Conservation (phyloP, 2,329 filamentous ascomycete genomes). For the Alternaria atra region DNA sequence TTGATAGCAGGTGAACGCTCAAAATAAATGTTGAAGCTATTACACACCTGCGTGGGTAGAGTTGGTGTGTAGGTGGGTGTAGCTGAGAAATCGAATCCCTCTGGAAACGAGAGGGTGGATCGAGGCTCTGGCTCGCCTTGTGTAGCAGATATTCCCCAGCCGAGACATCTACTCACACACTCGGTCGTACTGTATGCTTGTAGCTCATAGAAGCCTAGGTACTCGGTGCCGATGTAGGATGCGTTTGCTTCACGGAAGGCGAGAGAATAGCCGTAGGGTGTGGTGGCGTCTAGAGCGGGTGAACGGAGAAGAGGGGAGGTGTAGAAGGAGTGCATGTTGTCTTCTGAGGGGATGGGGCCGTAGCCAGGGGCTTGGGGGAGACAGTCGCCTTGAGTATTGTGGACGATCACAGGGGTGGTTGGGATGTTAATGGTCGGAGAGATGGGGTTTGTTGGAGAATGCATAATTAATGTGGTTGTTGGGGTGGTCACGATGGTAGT, state of each 20-base stretch:
- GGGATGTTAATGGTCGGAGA: not conserved
- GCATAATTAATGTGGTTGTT: not conserved
- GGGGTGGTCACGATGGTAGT: not conserved
- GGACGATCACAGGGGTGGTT: not conserved
- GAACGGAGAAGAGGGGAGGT: not conserved
- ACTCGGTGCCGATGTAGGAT: not conserved
- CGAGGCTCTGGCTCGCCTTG: not conserved
- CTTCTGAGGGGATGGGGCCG: not conserved
- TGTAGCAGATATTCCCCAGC: not conserved
- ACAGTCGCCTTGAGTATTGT: constrained; percentile 6
- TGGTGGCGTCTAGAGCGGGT: not conserved
- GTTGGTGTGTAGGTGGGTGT: no score
- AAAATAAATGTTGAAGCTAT: constrained; percentile 16
- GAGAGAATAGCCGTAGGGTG: not conserved
- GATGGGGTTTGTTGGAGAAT: not conserved
- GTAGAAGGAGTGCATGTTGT: constrained; percentile 2
- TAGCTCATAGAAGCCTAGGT: constrained; percentile 10
- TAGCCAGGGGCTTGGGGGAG: not conserved
- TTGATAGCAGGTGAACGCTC: constrained; percentile 8
- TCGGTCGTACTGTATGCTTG: not conserved
- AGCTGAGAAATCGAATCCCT: not conserved
- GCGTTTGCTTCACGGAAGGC: not conserved
- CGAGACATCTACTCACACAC: constrained; percentile 2
- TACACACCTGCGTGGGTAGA: not conserved
- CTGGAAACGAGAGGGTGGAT: not conserved